These are phyloP conservation scores for Pseudopyrenochaeta lycopersici DNA, from an alignment of 2,329 filamentous ascomycete species.

Conservation along the genomic window DNA sequence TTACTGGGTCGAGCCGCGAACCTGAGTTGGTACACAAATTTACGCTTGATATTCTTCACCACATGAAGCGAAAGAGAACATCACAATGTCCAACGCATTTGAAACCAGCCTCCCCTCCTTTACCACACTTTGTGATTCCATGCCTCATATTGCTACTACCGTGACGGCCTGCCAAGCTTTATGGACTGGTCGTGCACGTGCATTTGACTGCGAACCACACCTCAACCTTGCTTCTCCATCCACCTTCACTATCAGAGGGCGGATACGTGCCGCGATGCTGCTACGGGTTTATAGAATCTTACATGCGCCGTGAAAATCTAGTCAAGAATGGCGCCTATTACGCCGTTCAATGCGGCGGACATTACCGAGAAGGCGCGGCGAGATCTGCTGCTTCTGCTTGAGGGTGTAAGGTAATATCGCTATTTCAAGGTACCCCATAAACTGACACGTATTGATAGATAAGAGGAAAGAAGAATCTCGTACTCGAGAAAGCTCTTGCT, in stretches of 20 bases:
- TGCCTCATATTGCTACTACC: too few species aligned
- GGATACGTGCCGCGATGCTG: constrained; percentile 9
- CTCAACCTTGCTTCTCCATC: background rate
- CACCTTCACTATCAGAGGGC: background rate
- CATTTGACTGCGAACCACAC: constrained; percentile 4
- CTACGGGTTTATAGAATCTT: constrained; percentile 8
- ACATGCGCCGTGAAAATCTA: background rate
- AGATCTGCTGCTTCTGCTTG: constrained; percentile 88
- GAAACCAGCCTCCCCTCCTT: too few species aligned
- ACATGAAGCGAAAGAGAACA: too few species aligned
- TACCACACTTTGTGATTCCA: too few species aligned
- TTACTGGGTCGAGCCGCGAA: background rate
- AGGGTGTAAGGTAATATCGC: constrained; percentile 79
- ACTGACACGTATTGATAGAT: constrained; percentile 68
- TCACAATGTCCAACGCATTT: too few species aligned
- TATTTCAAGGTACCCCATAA: constrained; percentile 31
- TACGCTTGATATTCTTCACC: too few species aligned
- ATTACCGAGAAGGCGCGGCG: constrained; percentile 84
- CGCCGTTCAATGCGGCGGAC: constrained; percentile 76
- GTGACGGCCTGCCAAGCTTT: constrained; percentile 15
- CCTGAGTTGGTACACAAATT: too few species aligned
- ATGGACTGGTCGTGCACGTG: constrained; percentile 18
- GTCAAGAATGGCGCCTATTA: constrained; percentile 70
- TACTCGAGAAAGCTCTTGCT: constrained; percentile 89
- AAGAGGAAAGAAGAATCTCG: constrained; percentile 97